Conservation (phyloP, 768 basidiomycete species). For the Collybiopsis luxurians region DNA sequence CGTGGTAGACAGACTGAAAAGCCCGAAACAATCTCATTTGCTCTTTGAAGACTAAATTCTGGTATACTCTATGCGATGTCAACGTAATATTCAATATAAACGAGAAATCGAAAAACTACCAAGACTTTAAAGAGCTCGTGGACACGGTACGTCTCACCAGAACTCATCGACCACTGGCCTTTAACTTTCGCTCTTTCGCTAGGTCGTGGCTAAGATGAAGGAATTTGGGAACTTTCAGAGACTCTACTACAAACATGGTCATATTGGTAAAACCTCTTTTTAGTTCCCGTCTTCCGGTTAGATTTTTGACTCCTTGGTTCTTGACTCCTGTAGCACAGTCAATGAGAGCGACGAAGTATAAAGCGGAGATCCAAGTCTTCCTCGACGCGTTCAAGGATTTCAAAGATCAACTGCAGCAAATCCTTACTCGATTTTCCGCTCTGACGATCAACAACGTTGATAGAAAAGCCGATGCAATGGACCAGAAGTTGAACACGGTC, state of each 20-base stretch:
- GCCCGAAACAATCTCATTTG: background rate
- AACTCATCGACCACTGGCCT: background rate
- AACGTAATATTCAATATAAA: conserved; percentile 4
- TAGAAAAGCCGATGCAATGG: background rate
- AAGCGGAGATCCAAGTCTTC: conserved; percentile 10
- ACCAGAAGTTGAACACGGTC: background rate
- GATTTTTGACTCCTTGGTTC: too few species aligned
- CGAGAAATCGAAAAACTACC: background rate
- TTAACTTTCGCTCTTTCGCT: background rate
- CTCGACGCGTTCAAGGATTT: conserved; percentile 7
- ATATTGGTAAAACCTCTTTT: conserved; percentile 1
- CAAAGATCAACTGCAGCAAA: conserved; percentile 3
- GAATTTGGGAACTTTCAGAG: conserved; percentile 12
- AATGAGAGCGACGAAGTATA: conserved; percentile 6
- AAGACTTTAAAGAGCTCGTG: background rate
- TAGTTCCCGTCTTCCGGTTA: too few species aligned
- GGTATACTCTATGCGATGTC: conserved; percentile 10
- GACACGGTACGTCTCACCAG: background rate
- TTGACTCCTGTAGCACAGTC: conserved; percentile 4
- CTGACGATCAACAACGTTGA: conserved; percentile 3
- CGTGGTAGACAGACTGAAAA: background rate
- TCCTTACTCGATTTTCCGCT: conserved; percentile 10
- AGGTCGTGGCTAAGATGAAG: conserved; percentile 9
- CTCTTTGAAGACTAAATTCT: conserved; percentile 6
- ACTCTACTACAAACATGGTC: conserved; percentile 10